These are phyloP conservation scores for Entomortierella parvispora DNA, from an alignment of 192 early-diverging fungal species.

Conservation along the genomic window DNA sequence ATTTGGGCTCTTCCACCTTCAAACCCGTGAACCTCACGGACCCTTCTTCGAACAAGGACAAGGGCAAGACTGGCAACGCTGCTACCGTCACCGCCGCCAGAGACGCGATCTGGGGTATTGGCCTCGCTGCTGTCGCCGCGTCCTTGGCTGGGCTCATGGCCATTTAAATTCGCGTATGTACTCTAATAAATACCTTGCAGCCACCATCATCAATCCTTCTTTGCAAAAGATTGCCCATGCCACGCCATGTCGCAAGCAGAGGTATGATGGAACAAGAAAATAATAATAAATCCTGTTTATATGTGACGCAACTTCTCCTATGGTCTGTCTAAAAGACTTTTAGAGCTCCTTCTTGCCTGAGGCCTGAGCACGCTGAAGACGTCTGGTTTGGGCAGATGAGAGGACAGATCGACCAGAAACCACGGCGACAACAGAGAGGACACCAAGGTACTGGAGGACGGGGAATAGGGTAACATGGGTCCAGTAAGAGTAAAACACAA, in stretches of 20 bases:
- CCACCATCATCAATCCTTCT: too few species aligned
- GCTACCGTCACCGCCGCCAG: background rate
- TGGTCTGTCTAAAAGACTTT: too few species aligned
- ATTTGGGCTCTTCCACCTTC: conserved; percentile 9
- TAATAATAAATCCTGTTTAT: too few species aligned
- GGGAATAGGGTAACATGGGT: conserved; percentile 61
- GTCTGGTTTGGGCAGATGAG: conserved; percentile 48
- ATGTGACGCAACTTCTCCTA: too few species aligned
- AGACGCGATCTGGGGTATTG: too few species aligned
- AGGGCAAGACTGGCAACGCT: background rate
- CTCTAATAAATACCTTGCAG: too few species aligned
- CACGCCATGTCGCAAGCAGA: too few species aligned
- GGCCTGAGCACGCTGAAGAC: conserved; percentile 31
- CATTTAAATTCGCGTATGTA: too few species aligned
- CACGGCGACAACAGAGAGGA: conserved; percentile 50
- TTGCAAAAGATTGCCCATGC: too few species aligned
- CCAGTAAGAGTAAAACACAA: conserved; percentile 62
- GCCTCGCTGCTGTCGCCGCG: too few species aligned
- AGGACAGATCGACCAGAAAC: conserved; percentile 59
- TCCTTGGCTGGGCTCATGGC: too few species aligned
- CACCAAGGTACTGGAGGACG: conserved; percentile 55
- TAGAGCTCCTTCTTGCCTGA: conserved; percentile 36
- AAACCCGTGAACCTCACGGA: conserved; percentile 14
- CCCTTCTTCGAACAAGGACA: background rate
- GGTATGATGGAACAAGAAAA: too few species aligned